phyloP scores from a whole-genome alignment of 345 rosid species.

The Populus ilicifolia region DNA sequence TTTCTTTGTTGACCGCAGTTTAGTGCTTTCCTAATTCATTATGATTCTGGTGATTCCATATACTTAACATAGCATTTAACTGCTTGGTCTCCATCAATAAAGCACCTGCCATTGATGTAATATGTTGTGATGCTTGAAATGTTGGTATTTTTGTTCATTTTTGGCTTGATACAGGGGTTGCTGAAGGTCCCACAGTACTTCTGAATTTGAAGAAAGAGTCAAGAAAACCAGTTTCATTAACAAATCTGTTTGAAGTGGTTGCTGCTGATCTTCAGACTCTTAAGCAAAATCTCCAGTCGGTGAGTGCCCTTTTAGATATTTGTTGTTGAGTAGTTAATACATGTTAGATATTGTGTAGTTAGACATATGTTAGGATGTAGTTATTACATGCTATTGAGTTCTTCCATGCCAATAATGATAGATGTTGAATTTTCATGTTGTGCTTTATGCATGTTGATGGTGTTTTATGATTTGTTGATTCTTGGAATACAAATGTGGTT shows the following conservation, averaged over 20 bases:
- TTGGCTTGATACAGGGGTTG: conserved; percentile 37
- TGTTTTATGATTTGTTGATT: not conserved
- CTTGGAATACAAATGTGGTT: not conserved
- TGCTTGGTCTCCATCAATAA: not conserved
- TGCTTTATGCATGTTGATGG: not conserved
- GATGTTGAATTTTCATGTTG: not conserved
- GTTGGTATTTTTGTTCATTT: conserved; percentile 1
- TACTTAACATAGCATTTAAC: too few relatives aligned
- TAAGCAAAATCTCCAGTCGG: conserved; percentile 84
- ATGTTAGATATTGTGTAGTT: not conserved
- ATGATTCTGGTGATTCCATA: too few relatives aligned
- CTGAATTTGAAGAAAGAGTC: conserved; percentile 52
- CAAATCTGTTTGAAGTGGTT: conserved; percentile 68
- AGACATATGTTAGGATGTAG: not conserved
- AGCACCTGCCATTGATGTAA: not conserved
- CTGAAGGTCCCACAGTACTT: conserved; percentile 44
- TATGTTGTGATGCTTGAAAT: not conserved
- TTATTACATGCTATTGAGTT: not conserved
- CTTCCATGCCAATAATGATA: not conserved
- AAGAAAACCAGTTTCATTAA: conserved; percentile 46
- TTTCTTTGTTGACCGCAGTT: not conserved
- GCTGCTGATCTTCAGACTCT: conserved; percentile 75
- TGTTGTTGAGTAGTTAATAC: not conserved
- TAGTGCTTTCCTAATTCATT: not conserved
- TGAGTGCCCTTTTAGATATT: conserved; percentile 34